Evolutionary conservation across 106 monocot genomes (phyloP), one percentile per base, ranked within the genome.

Genomic region (Allium cepa): DNA sequence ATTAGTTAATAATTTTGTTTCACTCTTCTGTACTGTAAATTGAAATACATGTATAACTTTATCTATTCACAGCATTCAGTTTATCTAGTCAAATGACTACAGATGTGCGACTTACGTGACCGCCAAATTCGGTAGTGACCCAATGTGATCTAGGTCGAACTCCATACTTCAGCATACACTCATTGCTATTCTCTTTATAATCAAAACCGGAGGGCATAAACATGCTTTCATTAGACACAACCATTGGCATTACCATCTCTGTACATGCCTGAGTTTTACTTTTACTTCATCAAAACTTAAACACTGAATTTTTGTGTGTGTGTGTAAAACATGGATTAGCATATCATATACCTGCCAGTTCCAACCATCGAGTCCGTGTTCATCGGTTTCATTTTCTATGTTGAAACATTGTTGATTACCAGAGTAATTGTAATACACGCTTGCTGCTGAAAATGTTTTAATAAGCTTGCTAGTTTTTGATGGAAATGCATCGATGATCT

Each of bases 181-280:
- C 14, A 26, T 68, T 81, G 63, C 17, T 64, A 70, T 70, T 69
- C 5, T 73, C 80, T 63, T 83, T 64, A 66, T 62, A 79, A 62
- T 69, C 62, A 47, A 78, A 95, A 18, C 69, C 52, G 4, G 77
- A 88, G 11, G 85, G 83, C 4, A 83, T 79, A 68, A 95, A 91
- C 94, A 95, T 95, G 79, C 88, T 88, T 49, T 80, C 59, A 18
- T 85, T 83, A 0, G 91, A 76, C 57, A 67, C 53, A 17, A 66
- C 79, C 90, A 95, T 88, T 10, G 94, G 94, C 88, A 95, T 94
- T 10, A 94, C 77, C 94, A 94, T 94, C 68, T 94, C 94, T 45
- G 94, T 91, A 75, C 94, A 94, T 48, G 83, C 82, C 94, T 94
- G 47, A 22, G 5, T 50, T 2, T 12, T 47, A 51, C 7, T 60